Conservation (phyloP, 371 early-diverging fungal genomes). For the Mortierella sp. region DNA sequence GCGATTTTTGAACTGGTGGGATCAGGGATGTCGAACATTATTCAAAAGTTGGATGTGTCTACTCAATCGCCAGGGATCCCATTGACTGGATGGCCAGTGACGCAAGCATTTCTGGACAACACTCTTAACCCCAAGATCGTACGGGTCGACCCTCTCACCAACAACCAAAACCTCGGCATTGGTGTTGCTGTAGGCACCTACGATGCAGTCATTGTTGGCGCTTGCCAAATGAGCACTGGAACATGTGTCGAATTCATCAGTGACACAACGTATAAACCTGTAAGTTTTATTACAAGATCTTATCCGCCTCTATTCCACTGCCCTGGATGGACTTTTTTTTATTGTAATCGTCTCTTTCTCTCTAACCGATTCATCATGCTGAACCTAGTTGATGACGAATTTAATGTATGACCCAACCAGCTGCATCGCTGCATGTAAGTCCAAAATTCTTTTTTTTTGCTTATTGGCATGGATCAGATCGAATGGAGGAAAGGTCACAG, state of each 20-base stretch:
- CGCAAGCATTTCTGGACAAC: not conserved
- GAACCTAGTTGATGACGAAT: not conserved
- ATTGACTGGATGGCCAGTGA: not conserved
- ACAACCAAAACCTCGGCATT: no score
- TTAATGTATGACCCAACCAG: slow-evolving; percentile 19
- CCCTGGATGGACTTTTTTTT: no score
- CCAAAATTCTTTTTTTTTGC: not conserved
- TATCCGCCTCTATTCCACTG: no score
- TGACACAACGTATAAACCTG: no score
- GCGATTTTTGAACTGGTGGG: slow-evolving; percentile 6
- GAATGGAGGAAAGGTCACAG: not conserved
- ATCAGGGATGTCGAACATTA: not conserved
- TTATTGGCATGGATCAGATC: not conserved
- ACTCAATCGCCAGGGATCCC: not conserved
- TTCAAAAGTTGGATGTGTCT: slow-evolving; percentile 10
- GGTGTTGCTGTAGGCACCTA: not conserved
- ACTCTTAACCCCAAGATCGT: slow-evolving; percentile 4
- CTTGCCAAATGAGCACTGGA: not conserved
- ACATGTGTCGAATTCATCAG: no score
- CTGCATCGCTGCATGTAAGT: slow-evolving; percentile 14
- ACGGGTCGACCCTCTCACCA: slow-evolving; percentile 1
- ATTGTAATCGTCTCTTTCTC: no score
- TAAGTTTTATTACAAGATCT: no score
- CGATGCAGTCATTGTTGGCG: slow-evolving; percentile 2
- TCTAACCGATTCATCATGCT: no score